Evolutionary conservation across 441 rosid genomes (phyloP), one percentile per base, ranked within the genome.

Genomic region (Erysimum cheiri): DNA sequence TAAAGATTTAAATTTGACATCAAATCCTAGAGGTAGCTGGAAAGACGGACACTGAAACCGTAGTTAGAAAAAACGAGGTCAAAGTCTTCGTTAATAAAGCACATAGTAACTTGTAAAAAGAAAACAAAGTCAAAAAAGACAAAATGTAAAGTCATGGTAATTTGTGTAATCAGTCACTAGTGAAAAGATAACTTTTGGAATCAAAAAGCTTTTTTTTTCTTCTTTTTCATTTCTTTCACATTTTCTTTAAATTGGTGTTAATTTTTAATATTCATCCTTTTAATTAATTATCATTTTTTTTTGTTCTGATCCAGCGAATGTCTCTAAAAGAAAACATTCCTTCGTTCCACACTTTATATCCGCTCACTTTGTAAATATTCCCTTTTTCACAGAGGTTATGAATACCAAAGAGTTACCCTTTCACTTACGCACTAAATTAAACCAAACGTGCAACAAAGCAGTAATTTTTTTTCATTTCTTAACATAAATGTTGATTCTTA

Each of bases 271-370:
- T 48, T 50, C 11, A 14, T 36, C 19, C 10, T 28, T 69, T 64
- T 14, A 13, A n/a, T 64, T 29, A 28, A 5, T 39, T 19, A 31
- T 43, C 3, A 3, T 14, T 41, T 66, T 22, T 66, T 48, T n/a
- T 14, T 67, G 54, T 37, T 60, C 41, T 41, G 49, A 26, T 65
- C 54, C 63, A 73, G 61, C 15, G 49, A 59, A 67, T 67, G 68
- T 73, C 41, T 73, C 41, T 26, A 31, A 60, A 53, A 44, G 4
- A 74, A 74, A 62, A 74, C 70, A 74, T 74, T 74, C 70, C 69
- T 59, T 67, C 40, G 50, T 67, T 60, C 28, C 37, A 72, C 54
- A 22, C 26, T 56, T 26, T 47, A 17, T 55, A 41, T 48, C 58
- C 15, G 39, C 36, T 31, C 9, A 19, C 40, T 66, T 66, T 40